Percentiles rank a stretch among this genome's conserved stretches.
These are phyloP conservation scores for Aurantiochytrium sp. DNA, from an alignment of 108 stramenopile species.

Conservation along the genomic window DNA sequence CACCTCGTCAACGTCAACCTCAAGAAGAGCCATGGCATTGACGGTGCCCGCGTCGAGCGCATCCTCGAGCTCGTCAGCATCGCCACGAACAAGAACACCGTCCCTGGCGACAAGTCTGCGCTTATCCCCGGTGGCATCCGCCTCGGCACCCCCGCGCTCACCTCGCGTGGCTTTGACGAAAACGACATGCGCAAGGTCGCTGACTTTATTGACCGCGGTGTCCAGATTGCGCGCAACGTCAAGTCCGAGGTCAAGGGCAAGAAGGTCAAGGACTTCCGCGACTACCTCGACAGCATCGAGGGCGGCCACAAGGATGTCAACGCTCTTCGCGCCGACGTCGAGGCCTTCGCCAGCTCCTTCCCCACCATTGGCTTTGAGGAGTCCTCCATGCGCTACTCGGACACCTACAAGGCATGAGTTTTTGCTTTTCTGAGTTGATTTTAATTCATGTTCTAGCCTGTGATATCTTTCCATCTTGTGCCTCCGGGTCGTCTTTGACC, in stretches of 20 bases:
- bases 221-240: conserved; percentile 68
- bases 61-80: conserved; percentile 89
- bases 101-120: conserved; percentile 87
- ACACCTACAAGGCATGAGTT: background rate
- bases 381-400: conserved; percentile 62
- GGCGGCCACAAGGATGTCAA: conserved; percentile 53
- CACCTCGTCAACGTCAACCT: conserved; percentile 96
- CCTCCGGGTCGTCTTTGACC: no score
- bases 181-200: conserved; percentile 93
- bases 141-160: conserved; percentile 97
- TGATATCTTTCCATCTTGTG: no score
- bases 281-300: conserved; percentile 29
- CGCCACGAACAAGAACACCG: conserved; percentile 90
- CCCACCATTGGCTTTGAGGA: conserved; percentile 92
- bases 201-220: conserved; percentile 88
- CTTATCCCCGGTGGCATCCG: conserved; percentile 95
- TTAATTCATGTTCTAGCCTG: no score
- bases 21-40: conserved; percentile 74
- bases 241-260: conserved; percentile 71
- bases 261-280: conserved; percentile 75
- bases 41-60: conserved; percentile 95
- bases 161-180: conserved; percentile 89
- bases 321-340: conserved; percentile 76
- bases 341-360: conserved; percentile 79
- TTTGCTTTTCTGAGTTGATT: background rate